These are phyloP conservation scores for Cyberlindnera bimundalis DNA, from an alignment of 805 yeast species.

Conservation along the genomic window DNA sequence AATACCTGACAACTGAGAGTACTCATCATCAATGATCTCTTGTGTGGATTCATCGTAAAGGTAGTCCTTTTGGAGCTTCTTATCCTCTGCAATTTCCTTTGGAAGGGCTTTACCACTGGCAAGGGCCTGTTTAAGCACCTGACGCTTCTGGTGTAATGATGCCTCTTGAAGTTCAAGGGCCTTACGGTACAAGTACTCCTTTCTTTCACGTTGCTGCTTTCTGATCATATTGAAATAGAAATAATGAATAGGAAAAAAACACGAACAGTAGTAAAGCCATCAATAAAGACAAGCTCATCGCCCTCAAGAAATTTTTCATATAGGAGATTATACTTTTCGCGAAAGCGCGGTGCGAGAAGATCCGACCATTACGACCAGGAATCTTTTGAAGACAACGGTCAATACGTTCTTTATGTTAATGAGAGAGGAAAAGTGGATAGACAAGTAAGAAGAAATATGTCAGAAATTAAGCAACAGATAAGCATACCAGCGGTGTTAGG, in stretches of 20 bases:
- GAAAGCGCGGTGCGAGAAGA: neutral
- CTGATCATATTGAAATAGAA: conserved; percentile 46
- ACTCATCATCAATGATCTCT: conserved; percentile 83
- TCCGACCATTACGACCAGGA: no score
- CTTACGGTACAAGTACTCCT: conserved; percentile 87
- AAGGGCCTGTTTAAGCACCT: conserved; percentile 78
- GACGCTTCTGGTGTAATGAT: conserved; percentile 78
- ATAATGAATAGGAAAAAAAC: no score
- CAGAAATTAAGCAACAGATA: conserved; percentile 4
- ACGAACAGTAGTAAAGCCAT: neutral
- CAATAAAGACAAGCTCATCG: neutral
- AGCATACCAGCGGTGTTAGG: conserved; percentile 17
- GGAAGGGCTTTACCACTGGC: conserved; percentile 90
- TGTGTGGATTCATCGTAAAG: conserved; percentile 78
- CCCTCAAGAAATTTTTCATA: neutral
- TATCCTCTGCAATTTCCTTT: conserved; percentile 87
- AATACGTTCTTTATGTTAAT: neutral
- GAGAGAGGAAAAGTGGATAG: neutral
- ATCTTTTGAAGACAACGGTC: no score
- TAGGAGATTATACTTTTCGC: no score
- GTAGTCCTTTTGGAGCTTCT: conserved; percentile 72
- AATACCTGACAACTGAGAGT: conserved; percentile 80
- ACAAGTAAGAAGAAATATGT: neutral
- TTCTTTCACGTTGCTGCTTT: conserved; percentile 93
- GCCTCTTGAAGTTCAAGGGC: conserved; percentile 90